Evolutionary conservation across 2,329 filamentous ascomycete genomes (phyloP).

Genomic region (Alternaria arbusti): DNA sequence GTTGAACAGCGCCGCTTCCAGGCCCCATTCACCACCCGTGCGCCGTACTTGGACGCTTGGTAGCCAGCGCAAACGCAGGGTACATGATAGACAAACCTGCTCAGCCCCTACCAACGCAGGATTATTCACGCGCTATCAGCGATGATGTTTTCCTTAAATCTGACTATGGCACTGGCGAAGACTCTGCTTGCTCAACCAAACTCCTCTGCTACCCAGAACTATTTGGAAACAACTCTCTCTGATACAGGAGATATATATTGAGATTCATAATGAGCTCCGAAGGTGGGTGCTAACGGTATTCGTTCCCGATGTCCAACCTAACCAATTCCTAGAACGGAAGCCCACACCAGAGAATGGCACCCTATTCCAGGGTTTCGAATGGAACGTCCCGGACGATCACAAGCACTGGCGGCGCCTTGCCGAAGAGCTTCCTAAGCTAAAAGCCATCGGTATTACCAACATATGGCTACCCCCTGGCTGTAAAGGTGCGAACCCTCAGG

Average conservation of each 20-base stretch:
- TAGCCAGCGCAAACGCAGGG: conserved; percentile 13
- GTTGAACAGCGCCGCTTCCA: conserved; percentile 27
- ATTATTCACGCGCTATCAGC: conserved; percentile 8
- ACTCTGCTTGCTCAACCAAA: background rate
- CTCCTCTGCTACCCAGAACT: background rate
- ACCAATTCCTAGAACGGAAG: conserved; percentile 29
- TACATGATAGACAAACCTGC: conserved; percentile 27
- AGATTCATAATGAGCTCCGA: conserved; percentile 33
- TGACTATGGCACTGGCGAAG: background rate
- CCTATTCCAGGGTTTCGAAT: conserved; percentile 75
- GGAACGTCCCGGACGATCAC: conserved; percentile 69
- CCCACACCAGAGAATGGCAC: conserved; percentile 47
- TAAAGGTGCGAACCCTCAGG: conserved; percentile 66
- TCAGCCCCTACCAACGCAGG: conserved; percentile 7
- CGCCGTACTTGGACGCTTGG: conserved; percentile 3
- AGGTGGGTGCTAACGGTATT: conserved; percentile 24
- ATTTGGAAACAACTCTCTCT: background rate
- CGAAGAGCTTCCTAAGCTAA: conserved; percentile 60
- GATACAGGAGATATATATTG: background rate
- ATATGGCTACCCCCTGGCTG: conserved; percentile 74
- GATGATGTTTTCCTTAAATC: conserved; percentile 11
- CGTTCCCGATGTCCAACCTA: background rate
- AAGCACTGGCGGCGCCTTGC: conserved; percentile 66
- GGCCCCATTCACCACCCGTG: conserved; percentile 12
- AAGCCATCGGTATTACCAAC: conserved; percentile 62